Evolutionary conservation across 495 filamentous ascomycete species (phyloP).

Genomic region (Hypoxylon trugodes): DNA sequence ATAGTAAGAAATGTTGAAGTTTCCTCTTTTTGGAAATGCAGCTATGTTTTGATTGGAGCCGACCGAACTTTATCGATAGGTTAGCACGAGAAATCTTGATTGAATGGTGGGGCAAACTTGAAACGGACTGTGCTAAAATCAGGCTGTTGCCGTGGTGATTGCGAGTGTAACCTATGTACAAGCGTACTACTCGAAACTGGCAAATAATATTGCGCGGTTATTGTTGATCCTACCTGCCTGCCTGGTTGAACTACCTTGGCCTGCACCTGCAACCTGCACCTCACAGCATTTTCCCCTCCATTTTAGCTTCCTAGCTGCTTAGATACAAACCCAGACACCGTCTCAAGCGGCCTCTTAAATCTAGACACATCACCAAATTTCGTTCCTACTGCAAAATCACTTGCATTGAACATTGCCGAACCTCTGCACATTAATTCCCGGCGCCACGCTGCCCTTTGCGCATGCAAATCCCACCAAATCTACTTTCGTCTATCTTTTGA

Average conservation of each 20-base stretch:
- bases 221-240: slow-evolving; percentile 42
- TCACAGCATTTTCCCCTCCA: slow-evolving; percentile 39
- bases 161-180: slow-evolving; percentile 6
- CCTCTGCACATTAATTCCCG: slow-evolving; percentile 21
- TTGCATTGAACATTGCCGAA: slow-evolving; percentile 36
- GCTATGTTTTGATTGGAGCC: slow-evolving; percentile 40
- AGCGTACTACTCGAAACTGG: background rate
- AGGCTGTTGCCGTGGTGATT: slow-evolving; percentile 36
- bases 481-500: slow-evolving; percentile 25
- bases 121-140: slow-evolving; percentile 15
- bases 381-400: slow-evolving; percentile 28
- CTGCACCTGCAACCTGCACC: slow-evolving; percentile 29
- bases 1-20: too few species aligned
- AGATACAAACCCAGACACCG: slow-evolving; percentile 31
- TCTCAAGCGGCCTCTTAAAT: slow-evolving; percentile 29
- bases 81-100: slow-evolving; percentile 9
- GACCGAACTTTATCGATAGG: slow-evolving; percentile 20
- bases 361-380: slow-evolving; percentile 32
- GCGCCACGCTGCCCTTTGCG: slow-evolving; percentile 6
- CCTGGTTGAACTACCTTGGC: slow-evolving; percentile 19
- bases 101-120: slow-evolving; percentile 28
- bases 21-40: slow-evolving; percentile 32
- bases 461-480: slow-evolving; percentile 37
- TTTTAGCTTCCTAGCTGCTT: too few species aligned
- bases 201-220: slow-evolving; percentile 27